phyloP scores from a whole-genome alignment of 768 basidiomycete genomes.

The Boletus patriciae region DNA sequence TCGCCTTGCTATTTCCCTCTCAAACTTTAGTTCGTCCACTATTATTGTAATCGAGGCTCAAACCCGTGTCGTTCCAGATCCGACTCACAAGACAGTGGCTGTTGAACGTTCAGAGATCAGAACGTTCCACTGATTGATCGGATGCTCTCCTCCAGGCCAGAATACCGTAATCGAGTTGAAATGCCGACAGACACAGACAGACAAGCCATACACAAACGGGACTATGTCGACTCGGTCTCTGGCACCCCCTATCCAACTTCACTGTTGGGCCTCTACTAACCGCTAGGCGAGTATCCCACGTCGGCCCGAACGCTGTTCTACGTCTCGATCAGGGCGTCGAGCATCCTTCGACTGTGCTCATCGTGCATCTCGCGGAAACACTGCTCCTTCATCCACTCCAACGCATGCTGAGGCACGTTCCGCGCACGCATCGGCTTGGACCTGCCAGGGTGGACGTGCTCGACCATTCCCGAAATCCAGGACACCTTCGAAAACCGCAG shows the following conservation, averaged over 20 bases:
- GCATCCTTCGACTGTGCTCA: conserved; percentile 51
- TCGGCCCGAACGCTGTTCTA: conserved; percentile 41
- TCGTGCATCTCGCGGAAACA: conserved; percentile 48
- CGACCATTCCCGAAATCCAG: conserved; percentile 55
- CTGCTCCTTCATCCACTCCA: conserved; percentile 66
- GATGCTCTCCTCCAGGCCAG: too few relatives aligned
- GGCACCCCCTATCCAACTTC: too few relatives aligned
- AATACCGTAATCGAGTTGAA: too few relatives aligned
- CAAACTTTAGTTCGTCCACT: too few relatives aligned
- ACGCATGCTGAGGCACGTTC: conserved; percentile 73
- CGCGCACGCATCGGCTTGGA: conserved; percentile 50
- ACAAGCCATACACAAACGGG: background rate
- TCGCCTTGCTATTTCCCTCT: too few relatives aligned
- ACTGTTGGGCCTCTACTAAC: conserved; percentile 18
- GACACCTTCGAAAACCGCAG: conserved; percentile 53
- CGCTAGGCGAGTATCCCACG: conserved; percentile 54
- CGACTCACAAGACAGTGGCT: too few relatives aligned
- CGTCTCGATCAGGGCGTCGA: conserved; percentile 55
- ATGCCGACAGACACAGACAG: too few relatives aligned
- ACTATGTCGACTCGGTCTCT: background rate
- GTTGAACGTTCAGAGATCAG: too few relatives aligned
- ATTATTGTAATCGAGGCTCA: too few relatives aligned
- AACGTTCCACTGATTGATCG: background rate
- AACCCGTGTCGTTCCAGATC: too few relatives aligned
- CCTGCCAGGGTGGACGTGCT: conserved; percentile 53